These are phyloP conservation scores for Aspergillus ochraceus DNA, from an alignment of 2,329 filamentous ascomycete species.

Conservation along the genomic window DNA sequence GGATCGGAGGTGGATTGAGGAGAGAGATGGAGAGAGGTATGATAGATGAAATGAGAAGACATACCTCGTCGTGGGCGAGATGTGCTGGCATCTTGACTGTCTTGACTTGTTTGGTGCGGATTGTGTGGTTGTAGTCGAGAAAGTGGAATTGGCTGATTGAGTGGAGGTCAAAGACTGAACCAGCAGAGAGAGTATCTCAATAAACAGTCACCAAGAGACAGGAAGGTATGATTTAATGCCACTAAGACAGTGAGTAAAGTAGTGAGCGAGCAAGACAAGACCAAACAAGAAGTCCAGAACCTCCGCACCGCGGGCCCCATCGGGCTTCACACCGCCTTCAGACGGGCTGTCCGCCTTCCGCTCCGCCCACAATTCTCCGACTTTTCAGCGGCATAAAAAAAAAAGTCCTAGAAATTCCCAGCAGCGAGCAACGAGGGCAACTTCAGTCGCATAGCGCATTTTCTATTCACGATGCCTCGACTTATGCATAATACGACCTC, in stretches of 20 bases:
- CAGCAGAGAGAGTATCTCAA: background rate
- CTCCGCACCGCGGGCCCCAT: conserved; percentile 8
- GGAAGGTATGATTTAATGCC: no score
- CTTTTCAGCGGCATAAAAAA: conserved; percentile 23
- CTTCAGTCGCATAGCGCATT: background rate
- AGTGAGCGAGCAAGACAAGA: no score
- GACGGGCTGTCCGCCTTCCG: conserved; percentile 20
- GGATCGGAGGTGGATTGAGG: no score
- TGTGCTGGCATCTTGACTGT: conserved; percentile 34
- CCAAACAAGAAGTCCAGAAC: no score
- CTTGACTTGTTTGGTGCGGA: background rate
- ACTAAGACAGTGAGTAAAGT: no score
- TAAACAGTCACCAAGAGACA: background rate
- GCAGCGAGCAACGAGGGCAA: background rate
- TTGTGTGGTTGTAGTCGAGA: background rate
- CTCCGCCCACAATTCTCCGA: conserved; percentile 17
- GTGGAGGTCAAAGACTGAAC: background rate
- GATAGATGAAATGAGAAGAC: background rate
- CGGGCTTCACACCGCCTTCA: conserved; percentile 17
- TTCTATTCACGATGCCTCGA: conserved; percentile 32
- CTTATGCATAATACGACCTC: conserved; percentile 43
- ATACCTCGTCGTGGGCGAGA: conserved; percentile 45
- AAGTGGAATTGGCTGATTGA: background rate
- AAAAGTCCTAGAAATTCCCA: conserved; percentile 8
- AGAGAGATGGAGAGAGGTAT: no score